Conservation (phyloP, 352 stramenopile species). For the Pythium scleroteichum region DNA sequence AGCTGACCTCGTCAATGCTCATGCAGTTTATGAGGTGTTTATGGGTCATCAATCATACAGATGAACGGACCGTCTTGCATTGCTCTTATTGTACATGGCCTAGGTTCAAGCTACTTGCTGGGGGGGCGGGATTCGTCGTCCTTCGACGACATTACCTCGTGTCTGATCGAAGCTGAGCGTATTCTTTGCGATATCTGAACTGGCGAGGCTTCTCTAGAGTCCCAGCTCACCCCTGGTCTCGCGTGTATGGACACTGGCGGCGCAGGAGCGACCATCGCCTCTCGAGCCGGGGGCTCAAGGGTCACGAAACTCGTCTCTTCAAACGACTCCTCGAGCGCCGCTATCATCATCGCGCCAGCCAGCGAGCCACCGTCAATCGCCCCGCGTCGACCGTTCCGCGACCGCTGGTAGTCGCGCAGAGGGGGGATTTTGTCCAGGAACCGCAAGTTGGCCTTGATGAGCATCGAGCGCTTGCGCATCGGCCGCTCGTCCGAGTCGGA, state of each 20-base stretch:
- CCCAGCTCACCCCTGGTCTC: not conserved
- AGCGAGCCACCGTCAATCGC: slow-evolving; percentile 59
- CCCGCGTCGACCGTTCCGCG: slow-evolving; percentile 53
- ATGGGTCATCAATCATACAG: not conserved
- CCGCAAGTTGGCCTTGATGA: slow-evolving; percentile 54
- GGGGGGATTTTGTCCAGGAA: slow-evolving; percentile 73
- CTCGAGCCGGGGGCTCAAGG: slow-evolving; percentile 35
- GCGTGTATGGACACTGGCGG: not conserved
- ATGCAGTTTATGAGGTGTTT: too few species aligned
- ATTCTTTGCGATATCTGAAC: slow-evolving; percentile 8
- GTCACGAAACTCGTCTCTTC: slow-evolving; percentile 73
- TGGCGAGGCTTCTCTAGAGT: slow-evolving; percentile 1
- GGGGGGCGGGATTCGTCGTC: slow-evolving; percentile 31
- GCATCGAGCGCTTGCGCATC: slow-evolving; percentile 51
- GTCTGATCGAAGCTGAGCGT: not conserved
- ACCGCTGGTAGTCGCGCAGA: slow-evolving; percentile 61
- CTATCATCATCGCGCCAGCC: slow-evolving; percentile 43
- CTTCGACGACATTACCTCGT: slow-evolving; percentile 12
- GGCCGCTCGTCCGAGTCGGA: slow-evolving; percentile 19
- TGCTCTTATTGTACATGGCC: slow-evolving; percentile 3
- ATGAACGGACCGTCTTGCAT: not conserved
- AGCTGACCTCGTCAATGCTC: too few species aligned
- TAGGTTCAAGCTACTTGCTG: slow-evolving; percentile 9
- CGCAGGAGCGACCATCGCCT: slow-evolving; percentile 47
- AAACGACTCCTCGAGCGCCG: slow-evolving; percentile 65